A percentile compares a stretch with the other conserved stretches of the same genome.
Conservation (phyloP, 371 early-diverging fungal genomes). For the Thermomucor indicae-seudaticae region DNA sequence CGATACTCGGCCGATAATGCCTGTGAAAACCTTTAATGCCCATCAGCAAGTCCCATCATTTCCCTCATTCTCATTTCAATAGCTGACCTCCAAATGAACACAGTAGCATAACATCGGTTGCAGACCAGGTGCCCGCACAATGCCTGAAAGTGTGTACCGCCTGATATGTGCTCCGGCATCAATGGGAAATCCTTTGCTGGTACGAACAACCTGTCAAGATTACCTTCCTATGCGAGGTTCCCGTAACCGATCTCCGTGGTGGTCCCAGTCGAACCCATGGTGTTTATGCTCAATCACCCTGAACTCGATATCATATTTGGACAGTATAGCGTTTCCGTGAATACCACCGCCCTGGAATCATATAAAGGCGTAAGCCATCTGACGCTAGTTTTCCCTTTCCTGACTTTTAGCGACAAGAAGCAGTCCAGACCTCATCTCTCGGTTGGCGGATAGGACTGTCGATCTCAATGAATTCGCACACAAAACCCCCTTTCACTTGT, state of each 20-base stretch:
- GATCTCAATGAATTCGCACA: constrained; percentile 73
- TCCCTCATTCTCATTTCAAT: no score
- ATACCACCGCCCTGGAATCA: constrained; percentile 78
- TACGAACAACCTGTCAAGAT: background rate
- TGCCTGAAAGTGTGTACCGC: constrained; percentile 54
- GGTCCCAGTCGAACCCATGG: constrained; percentile 75
- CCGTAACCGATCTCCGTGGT: constrained; percentile 39
- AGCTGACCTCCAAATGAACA: constrained; percentile 78
- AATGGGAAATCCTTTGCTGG: background rate
- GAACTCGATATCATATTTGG: constrained; percentile 61
- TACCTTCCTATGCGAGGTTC: constrained; percentile 13
- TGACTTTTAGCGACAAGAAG: background rate
- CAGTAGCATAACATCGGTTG: constrained; percentile 57
- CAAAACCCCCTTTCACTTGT: constrained; percentile 62
- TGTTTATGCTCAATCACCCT: constrained; percentile 61
- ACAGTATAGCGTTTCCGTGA: constrained; percentile 82
- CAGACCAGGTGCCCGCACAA: constrained; percentile 38
- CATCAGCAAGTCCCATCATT: no score
- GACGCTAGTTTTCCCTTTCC: background rate
- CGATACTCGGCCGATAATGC: constrained; percentile 62
- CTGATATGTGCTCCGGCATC: constrained; percentile 16
- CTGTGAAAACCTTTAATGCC: constrained; percentile 67
- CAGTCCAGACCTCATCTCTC: constrained; percentile 32
- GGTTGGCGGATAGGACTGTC: constrained; percentile 51
- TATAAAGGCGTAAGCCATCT: constrained; percentile 1